A percentile compares a stretch with the other conserved stretches of the same genome.
Evolutionary conservation across 78 protist genomes (phyloP).

Genomic region (Mastigamoeba balamuthi): DNA sequence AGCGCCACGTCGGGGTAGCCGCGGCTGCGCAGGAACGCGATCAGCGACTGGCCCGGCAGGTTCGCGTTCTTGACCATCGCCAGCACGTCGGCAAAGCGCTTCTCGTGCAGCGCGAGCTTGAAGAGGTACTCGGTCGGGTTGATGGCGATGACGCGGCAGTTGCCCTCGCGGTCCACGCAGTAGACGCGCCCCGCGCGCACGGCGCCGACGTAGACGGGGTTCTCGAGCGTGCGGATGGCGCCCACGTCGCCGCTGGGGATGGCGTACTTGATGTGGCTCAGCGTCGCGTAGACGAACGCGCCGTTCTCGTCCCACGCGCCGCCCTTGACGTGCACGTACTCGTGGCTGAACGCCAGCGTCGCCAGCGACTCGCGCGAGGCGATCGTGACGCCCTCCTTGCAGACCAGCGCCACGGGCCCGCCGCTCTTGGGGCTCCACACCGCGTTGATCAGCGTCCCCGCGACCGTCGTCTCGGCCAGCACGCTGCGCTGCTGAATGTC

Average conservation of each 20-base stretch:
- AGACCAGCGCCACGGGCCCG: too few species aligned
- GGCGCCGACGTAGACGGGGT: constrained; percentile 77
- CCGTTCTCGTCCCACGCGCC: constrained; percentile 89
- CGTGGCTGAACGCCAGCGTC: too few species aligned
- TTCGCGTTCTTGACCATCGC: constrained; percentile 53
- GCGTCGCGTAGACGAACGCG: constrained; percentile 86
- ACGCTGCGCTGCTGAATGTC: constrained; percentile 72
- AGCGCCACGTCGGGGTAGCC: constrained; percentile 82
- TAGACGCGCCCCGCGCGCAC: constrained; percentile 29
- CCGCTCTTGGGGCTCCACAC: too few species aligned
- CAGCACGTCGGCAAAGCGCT: constrained; percentile 61
- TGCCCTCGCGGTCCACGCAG: constrained; percentile 82
- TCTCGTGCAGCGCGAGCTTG: constrained; percentile 72
- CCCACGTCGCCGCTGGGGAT: constrained; percentile 82
- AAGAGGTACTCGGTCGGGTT: constrained; percentile 82
- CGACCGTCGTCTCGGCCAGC: constrained; percentile 34
- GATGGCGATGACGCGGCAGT: constrained; percentile 47
- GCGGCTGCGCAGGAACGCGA: constrained; percentile 85
- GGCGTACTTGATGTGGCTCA: constrained; percentile 88
- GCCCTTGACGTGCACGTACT: constrained; percentile 75
- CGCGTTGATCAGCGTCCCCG: too few species aligned
- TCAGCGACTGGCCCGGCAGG: constrained; percentile 80
- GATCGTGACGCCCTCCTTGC: too few species aligned
- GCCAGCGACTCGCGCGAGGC: too few species aligned
- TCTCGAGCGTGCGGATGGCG: constrained; percentile 82